Evolutionary conservation across 345 rosid genomes (phyloP).

Genomic region (Limnanthes douglasii): DNA sequence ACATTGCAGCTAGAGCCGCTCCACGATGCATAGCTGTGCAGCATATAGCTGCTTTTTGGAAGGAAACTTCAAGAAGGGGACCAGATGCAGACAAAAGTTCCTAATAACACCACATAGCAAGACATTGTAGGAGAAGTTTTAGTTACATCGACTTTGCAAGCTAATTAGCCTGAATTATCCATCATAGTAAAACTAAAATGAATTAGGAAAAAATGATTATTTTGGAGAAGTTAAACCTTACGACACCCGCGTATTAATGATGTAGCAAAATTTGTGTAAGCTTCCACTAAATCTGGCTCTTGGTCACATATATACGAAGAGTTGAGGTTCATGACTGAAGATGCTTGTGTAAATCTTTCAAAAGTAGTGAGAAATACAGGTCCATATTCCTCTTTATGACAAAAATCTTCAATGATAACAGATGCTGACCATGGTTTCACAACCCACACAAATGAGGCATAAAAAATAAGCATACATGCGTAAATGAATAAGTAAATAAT

Average conservation of each 20-base stretch:
- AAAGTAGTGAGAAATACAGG: slow-evolving; percentile 60
- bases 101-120: slow-evolving; percentile 15
- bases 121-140: background rate
- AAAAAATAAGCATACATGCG: background rate
- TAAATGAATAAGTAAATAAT: too few species aligned
- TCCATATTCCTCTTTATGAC: slow-evolving; percentile 73
- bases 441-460: background rate
- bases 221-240: slow-evolving; percentile 32
- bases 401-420: slow-evolving; percentile 81
- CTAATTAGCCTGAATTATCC: too few species aligned
- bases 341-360: slow-evolving; percentile 72
- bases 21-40: slow-evolving; percentile 99
- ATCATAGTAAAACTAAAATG: slow-evolving; percentile 2
- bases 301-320: slow-evolving; percentile 93
- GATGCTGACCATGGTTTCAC: slow-evolving; percentile 36
- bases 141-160: background rate
- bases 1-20: slow-evolving; percentile 93
- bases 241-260: slow-evolving; percentile 54
- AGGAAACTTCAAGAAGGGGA: slow-evolving; percentile 68
- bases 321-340: slow-evolving; percentile 72
- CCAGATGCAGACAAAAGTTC: slow-evolving; percentile 68
- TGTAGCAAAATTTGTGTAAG: slow-evolving; percentile 80
- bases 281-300: slow-evolving; percentile 97
- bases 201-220: background rate
- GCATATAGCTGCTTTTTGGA: slow-evolving; percentile 95